These are phyloP conservation scores for Salisapilia sapeloensis DNA, from an alignment of 352 stramenopile species.

Conservation along the genomic window DNA sequence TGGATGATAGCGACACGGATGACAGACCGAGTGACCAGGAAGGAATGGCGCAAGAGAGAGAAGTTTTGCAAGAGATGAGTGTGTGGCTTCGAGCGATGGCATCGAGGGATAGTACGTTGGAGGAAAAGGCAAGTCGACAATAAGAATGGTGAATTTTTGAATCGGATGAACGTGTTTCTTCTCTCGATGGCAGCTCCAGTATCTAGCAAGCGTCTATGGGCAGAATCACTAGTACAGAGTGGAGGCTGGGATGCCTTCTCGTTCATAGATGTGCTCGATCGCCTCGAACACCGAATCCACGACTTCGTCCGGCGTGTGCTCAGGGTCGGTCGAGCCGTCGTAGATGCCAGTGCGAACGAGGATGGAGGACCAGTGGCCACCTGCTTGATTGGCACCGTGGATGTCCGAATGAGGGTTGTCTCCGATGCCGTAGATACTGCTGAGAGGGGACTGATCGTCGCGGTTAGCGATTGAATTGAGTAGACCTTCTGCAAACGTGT, in stretches of 20 bases:
- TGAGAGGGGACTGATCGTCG: conserved; percentile 15
- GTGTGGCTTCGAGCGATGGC: conserved; percentile 53
- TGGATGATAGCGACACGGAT: too few species aligned
- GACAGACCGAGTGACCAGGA: too few species aligned
- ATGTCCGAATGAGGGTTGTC: conserved; percentile 82
- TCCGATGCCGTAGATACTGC: conserved; percentile 74
- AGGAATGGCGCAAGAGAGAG: conserved; percentile 53
- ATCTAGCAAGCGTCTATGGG: too few species aligned
- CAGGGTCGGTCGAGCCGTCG: conserved; percentile 30
- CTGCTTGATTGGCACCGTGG: conserved; percentile 73
- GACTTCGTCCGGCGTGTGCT: conserved; percentile 46
- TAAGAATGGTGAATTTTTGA: too few species aligned
- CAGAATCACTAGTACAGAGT: too few species aligned
- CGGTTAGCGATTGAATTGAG: conserved; percentile 34
- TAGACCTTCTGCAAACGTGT: conserved; percentile 60
- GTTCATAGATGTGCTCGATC: conserved; percentile 56
- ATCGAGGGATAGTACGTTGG: conserved; percentile 1
- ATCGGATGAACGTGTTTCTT: conserved; percentile 9
- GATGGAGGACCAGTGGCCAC: conserved; percentile 65
- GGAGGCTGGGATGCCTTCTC: conserved; percentile 23
- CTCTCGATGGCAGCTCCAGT: conserved; percentile 1
- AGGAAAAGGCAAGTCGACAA: not conserved
- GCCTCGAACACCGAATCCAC: conserved; percentile 54
- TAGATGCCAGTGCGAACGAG: conserved; percentile 81
- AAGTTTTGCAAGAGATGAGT: conserved; percentile 64